Base-by-base conservation (phyloP, 305 asterid species). In the Fraxinus dipetala region DNA sequence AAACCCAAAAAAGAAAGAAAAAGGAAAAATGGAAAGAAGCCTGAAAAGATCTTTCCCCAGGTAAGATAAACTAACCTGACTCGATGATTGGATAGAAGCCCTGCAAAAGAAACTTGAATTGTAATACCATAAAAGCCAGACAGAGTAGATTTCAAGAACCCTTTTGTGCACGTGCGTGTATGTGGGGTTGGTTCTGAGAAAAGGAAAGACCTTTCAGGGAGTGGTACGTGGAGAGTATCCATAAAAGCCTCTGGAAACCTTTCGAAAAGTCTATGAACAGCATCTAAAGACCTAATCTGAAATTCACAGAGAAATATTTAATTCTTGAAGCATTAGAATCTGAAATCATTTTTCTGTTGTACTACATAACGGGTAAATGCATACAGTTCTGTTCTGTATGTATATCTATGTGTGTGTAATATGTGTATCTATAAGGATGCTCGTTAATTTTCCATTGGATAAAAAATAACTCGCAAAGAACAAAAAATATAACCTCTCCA, bases 281-380 rank as follows among this genome's bases (percentile, higher is more conserved):
- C 93, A 82, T 91, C 98, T 80, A 96, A 88, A 70, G 99, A 94
- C 86, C 98, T 89, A 91, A 96, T 96, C 99, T 96, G 97, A 86
- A 88, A 59, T 82, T 72, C 82, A 88, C 67, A 77, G 45, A 84
- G 81, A 81, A 77, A 59, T 82, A 34, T 54, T 83, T 54, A 70
- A 79, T 75, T 65, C 63, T 56, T 61, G 65, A 72, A 82, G 73
- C 79, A 75, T 72, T 59, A 73, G 72, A 36, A 78, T n/a, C 35
- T 67, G 69, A 51, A 63, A 75, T 38, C 83, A 80, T 36, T 75
- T 51, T 45, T 78, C 74, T 56, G 43, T 70, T 48, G 28, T 35
- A 69, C 73, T 35, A 11, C 35, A 26, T 22, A 75, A 51, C 81
- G 28, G 40, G 59, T 18, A 78, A 70, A 73, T 69, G 65, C 72